Evolutionary conservation across 164 flowering plant genomes (phyloP), one percentile per base, ranked within the genome.

Genomic region (Annona cherimola): DNA sequence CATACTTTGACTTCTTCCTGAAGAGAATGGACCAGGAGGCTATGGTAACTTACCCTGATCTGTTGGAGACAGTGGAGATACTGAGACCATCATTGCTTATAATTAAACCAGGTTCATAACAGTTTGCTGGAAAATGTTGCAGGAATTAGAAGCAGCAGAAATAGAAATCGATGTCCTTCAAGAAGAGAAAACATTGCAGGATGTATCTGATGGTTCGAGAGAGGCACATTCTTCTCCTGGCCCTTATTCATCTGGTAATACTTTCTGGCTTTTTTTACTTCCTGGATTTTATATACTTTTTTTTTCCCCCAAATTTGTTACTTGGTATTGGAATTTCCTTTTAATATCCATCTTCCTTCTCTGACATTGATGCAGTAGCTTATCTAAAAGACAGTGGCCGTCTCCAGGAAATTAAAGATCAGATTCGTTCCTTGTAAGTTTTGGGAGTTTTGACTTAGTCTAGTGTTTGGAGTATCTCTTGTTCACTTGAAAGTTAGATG

Each of bases 111-210:
- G 3, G 50, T 63, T 50, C 14, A 65, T 42, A 57, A 7, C 46
- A n/a, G 64, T 19, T 57, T 69, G 42, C 4, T 42, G 68, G 18
- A 40, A 70, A 71, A 45, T 73, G 44, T 69, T 79, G 50, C 74
- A 93, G 98, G 94, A 87, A 75, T 80, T 90, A 11, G 93, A 91
- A 82, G 98, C 90, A 78, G 95, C 93, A 77, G 97, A 91, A 83
- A 76, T 91, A 40, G 98, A 93, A 79, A 61, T 91, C 79, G 92
- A 91, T 68, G 81, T 93, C 64, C 84, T 90, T 69, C 87, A 83
- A 67, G 81, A 83, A 74, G 91, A 86, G 69, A 26, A 64, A 42
- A 79, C 79, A 60, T n/a, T 72, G 45, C 76, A 75, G 63, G 87
- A 84, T 42, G 69, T 81, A 74, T 75, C 82, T 45, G 76, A 61